Evolutionary conservation across 257 asterid genomes (phyloP), one percentile per base, ranked within the genome.

Genomic region (Haberlea rhodopensis): DNA sequence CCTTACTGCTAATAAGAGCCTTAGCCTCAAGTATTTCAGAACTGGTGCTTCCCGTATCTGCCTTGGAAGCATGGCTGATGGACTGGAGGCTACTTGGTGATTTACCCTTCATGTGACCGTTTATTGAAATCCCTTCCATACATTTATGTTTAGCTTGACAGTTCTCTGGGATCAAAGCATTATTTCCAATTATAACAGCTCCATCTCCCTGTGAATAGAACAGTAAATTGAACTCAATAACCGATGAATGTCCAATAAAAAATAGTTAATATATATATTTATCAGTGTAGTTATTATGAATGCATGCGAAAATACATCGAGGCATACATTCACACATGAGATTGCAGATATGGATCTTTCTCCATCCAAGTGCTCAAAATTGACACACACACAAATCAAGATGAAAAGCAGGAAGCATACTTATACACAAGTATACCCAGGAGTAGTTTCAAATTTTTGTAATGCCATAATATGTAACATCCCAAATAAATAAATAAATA

Each of bases 191-290:
- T 56, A 70, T 58, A 37, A 68, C 60, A 59, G 76, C 76, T 75
- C 76, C 96, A 70, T 81, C 81, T 72, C 90, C 96, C 99, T 89
- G 84, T 31, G 24, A 68, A 59, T 60, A 74, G 57, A 57, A 31
- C 66, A 40, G 62, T 40, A 54, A 19, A 68, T 43, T 37, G 52
- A 46, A 53, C 28, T n/a, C 43, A 40, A 21, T 48, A 62, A 55
- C 37, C 13, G 43, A 62, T 27, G 48, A 3, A 37, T 43, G 20
- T 43, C 19, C 51, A 3, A 43, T 43, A 15, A 43, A 43, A 4
- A 43, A 43, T 43, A 43, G 9, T 5, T 11, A 15, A 15, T 11
- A 40, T 13, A 11, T 40, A 11, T 40, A 1, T 16, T 43, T 43
- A 43, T 4, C 8, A 5, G 16, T 15, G 51, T 43, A 15, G 5